phyloP scores from a whole-genome alignment of 2,329 filamentous ascomycete species.

The Polytolypa hystricis region DNA sequence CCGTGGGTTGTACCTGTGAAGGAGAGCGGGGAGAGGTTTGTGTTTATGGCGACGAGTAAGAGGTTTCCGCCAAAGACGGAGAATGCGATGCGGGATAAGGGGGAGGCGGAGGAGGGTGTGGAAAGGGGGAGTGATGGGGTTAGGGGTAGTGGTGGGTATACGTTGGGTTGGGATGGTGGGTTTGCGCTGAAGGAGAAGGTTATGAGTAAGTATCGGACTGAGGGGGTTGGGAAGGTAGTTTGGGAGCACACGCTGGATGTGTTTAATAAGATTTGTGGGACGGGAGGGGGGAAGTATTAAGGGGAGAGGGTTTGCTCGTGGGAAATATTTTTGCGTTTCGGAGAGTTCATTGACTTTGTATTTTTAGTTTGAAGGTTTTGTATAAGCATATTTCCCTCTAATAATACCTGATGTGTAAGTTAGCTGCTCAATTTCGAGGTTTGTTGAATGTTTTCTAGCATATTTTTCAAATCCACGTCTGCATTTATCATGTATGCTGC shows the following conservation, averaged over 20 bases:
- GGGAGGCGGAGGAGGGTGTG: background rate
- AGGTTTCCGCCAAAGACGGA: constrained; percentile 7
- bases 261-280: constrained; percentile 10
- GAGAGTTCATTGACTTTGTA: no score
- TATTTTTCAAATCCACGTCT: no score
- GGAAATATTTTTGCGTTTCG: no score
- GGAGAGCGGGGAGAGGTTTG: constrained; percentile 12
- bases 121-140: constrained; percentile 11
- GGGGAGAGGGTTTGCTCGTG: no score
- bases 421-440: no score
- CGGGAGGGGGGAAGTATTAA: background rate
- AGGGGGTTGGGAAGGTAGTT: constrained; percentile 10
- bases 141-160: constrained; percentile 12
- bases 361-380: no score
- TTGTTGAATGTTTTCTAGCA: no score
- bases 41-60: constrained; percentile 10
- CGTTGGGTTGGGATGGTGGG: constrained; percentile 9
- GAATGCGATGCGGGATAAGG: background rate
- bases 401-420: no score
- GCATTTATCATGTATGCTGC: no score
- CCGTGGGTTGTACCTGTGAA: constrained; percentile 7
- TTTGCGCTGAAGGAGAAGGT: constrained; percentile 6
- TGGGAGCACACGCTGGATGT: constrained; percentile 13
- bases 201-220: constrained; percentile 8
- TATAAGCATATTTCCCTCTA: no score